Conservation (phyloP, 805 yeast genomes). For the Candida coquimbonensis region DNA sequence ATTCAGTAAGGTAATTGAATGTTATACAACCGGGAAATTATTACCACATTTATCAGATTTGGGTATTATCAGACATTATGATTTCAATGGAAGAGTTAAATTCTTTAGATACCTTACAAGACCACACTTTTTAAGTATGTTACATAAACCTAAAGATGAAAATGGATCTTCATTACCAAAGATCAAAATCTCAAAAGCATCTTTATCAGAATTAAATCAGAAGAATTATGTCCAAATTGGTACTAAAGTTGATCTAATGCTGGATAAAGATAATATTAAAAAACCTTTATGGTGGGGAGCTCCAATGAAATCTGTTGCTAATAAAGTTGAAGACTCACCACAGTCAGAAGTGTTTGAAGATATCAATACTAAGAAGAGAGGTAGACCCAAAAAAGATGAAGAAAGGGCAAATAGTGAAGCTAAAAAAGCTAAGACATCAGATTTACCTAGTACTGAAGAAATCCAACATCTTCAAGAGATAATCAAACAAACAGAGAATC, state of each 20-base stretch:
- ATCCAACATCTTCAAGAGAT: conserved; percentile 1
- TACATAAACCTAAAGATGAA: conserved; percentile 20
- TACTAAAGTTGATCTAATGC: conserved; percentile 7
- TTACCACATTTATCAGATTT: conserved; percentile 21
- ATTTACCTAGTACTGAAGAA: neutral
- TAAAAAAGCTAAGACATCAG: conserved; percentile 7
- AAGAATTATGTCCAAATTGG: conserved; percentile 22
- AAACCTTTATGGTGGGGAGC: conserved; percentile 15
- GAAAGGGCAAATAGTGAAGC: conserved; percentile 8
- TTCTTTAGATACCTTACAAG: conserved; percentile 59
- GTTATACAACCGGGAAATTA: conserved; percentile 31
- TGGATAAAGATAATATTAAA: conserved; percentile 2
- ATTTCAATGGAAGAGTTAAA: conserved; percentile 67
- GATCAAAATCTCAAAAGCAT: conserved; percentile 6
- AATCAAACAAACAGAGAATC: neutral
- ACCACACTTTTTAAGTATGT: conserved; percentile 28
- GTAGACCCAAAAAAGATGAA: conserved; percentile 22
- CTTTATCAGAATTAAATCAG: conserved; percentile 16
- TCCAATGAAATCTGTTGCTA: conserved; percentile 1
- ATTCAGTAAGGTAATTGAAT: conserved; percentile 44
- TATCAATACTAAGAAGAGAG: conserved; percentile 16
- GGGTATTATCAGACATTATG: conserved; percentile 54
- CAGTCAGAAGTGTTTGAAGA: neutral
- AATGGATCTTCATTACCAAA: conserved; percentile 24
- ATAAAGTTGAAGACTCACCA: neutral